Evolutionary conservation across 116 monocot species (phyloP), one percentile per base, ranked within the genome.

Genomic region (Posidonia oceanica): DNA sequence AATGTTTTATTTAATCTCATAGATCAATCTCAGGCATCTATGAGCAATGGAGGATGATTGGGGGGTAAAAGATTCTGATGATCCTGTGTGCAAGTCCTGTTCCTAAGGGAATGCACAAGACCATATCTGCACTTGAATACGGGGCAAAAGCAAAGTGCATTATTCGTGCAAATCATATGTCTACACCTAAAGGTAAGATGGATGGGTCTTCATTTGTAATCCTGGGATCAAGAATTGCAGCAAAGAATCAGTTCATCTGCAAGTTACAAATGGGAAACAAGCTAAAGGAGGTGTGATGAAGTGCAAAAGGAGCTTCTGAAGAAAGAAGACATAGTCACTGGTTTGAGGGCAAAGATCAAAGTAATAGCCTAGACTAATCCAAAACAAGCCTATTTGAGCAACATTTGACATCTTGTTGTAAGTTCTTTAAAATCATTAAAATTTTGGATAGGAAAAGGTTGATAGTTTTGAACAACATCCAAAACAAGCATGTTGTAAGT

Each of bases 81-180:
- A 97, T 97, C 69, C 75, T 97, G 29, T 97, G 97, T 59, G 97
- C 97, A 14, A 97, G 97, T 70, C 97, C 97, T 20, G 97, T 92
- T 66, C 89, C 87, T 11, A 85, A 82, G 69, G 97, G 92, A 59
- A 76, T 89, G 71, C 97, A 97, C 76, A 91, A 85, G 78, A 97
- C 97, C 2, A 83, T 97, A 22, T 82, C 97, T 7, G 92, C 97
- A 39, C 80, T 97, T 5, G 97, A 97, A 36, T 97, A 97, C 63
- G 97, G 97, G 10, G 97, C 97, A 14, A 97, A 97, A 69, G 97
- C 97, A 6, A 97, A 97, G 58, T 97, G 97, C 80, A 97, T 97
- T 21, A 78, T 92, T 61, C 89, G 97, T 17, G 81, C 72, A 20
- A 83, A 92, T 67, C 85, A 97, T 54, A 78, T 83, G 63, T 61